Evolutionary conservation across 345 rosid genomes (phyloP).

Genomic region (Eucalyptus marginata): DNA sequence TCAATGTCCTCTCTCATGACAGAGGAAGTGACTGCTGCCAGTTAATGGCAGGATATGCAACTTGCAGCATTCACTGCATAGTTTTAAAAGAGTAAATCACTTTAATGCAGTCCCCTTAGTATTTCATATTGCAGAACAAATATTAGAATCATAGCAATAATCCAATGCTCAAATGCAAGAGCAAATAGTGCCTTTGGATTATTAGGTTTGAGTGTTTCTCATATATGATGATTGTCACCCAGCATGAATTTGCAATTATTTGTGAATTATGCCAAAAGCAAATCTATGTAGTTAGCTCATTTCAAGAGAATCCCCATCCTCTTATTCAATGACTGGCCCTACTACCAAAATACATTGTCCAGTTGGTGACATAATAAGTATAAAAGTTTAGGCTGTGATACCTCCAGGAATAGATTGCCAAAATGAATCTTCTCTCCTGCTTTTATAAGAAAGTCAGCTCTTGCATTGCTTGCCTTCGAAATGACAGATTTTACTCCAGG

Average conservation of each 20-base stretch:
- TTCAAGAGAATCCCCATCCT: neutral
- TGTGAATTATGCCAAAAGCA: neutral
- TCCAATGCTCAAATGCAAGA: neutral
- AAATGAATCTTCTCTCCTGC: conserved; percentile 60
- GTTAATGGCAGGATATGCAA: neutral
- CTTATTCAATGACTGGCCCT: neutral
- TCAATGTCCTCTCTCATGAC: neutral
- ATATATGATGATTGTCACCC: neutral
- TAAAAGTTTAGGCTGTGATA: neutral
- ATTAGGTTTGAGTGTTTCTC: neutral
- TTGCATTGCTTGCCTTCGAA: conserved; percentile 69
- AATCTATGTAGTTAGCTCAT: neutral
- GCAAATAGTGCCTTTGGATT: neutral
- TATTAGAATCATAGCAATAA: neutral
- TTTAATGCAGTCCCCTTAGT: neutral
- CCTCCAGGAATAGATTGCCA: conserved; percentile 71
- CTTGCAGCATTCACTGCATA: neutral
- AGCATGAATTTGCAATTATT: neutral
- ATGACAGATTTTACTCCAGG: conserved; percentile 63
- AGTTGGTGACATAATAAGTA: neutral
- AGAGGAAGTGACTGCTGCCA: neutral
- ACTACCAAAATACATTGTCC: neutral
- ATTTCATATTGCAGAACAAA: neutral
- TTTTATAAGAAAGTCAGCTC: conserved; percentile 67
- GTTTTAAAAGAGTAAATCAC: neutral